Evolutionary conservation across 306 rosid genomes (phyloP), one percentile per base, ranked within the genome.

Genomic region (Vachellia collinsii): DNA sequence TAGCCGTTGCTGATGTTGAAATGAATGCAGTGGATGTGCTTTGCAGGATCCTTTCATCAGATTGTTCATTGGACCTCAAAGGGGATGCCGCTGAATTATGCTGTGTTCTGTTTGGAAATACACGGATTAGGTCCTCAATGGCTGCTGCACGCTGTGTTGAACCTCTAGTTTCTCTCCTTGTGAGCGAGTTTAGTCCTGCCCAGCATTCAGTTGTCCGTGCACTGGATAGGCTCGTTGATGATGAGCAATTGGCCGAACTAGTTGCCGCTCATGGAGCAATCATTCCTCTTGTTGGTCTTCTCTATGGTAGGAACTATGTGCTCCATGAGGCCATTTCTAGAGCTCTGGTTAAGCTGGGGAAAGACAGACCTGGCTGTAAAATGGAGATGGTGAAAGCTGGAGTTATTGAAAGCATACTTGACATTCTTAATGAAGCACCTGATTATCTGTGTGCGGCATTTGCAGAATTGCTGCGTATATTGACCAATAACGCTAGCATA

Each of bases 181-280:
- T 95, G n/a, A 83, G 87, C 12, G 99, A 95, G 89, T 89, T 90
- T 82, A 88, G 96, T 83, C 89, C 98, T 48, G 97, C 99, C 38
- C 99, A 93, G 79, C 94, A 87, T 78, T 95, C 99, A 50, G 91
- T 93, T 83, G 99, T 95, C 78, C 94, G 94, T 67, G 99, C 98
- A 11, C 84, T 95, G 88, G 99, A 95, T 85, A 95, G 91, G 90
- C 98, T 95, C 47, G 98, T 95, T 79, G 99, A 93, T 46, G 97
- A 95, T 70, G 99, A 95, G 85, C 97, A 93, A 85, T 82, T 95
- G 77, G 99, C 98, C 71, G 99, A 95, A 81, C 87, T 93, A 70
- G 99, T 95, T 86, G 98, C 96, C 78, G 98, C 97, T 61, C 98
- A 93, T 74, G 98, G 99, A 82, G 99, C 99, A 19, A 95, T 95